These are phyloP conservation scores for Sonneratia alba DNA, from an alignment of 345 rosid species.

Conservation along the genomic window DNA sequence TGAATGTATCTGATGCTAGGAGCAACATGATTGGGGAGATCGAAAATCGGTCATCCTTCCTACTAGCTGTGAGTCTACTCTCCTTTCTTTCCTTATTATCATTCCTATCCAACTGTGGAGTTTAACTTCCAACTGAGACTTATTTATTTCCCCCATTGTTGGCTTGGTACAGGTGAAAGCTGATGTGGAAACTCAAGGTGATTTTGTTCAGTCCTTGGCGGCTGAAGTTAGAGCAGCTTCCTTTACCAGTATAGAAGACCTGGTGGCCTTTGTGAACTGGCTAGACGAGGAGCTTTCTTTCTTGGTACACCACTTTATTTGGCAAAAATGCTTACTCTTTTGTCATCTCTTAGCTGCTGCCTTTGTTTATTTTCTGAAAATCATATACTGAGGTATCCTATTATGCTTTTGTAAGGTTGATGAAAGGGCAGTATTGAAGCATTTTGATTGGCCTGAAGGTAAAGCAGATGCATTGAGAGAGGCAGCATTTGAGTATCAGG, in stretches of 20 bases:
- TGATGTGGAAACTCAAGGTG: conserved; percentile 98
- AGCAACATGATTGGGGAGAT: conserved; percentile 96
- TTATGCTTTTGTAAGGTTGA: conserved; percentile 52
- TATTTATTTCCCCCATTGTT: not conserved
- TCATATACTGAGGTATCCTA: not conserved
- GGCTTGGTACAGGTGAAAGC: conserved; percentile 70
- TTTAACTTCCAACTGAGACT: not conserved
- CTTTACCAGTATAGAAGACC: conserved; percentile 60
- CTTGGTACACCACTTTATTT: conserved; percentile 43
- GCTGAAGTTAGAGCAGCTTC: conserved; percentile 82
- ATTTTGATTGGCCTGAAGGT: conserved; percentile 99
- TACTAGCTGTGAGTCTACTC: conserved; percentile 60
- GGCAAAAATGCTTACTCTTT: not conserved
- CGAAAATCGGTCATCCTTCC: conserved; percentile 87
- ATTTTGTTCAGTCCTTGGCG: conserved; percentile 88
- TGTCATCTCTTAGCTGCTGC: not conserved
- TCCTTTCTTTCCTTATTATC: conserved; percentile 8
- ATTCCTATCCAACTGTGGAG: not conserved
- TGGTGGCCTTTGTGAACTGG: conserved; percentile 91
- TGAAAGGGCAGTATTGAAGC: conserved; percentile 96
- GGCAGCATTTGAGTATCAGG: conserved; percentile 97
- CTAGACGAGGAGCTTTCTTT: conserved; percentile 97
- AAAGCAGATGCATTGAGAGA: conserved; percentile 94
- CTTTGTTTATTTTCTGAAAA: conserved; percentile 1
- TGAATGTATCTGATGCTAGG: conserved; percentile 66